A percentile compares a stretch with the other conserved stretches of the same genome.
Evolutionary conservation across 495 filamentous ascomycete species (phyloP).

Genomic region (Talaromyces stipitatus): DNA sequence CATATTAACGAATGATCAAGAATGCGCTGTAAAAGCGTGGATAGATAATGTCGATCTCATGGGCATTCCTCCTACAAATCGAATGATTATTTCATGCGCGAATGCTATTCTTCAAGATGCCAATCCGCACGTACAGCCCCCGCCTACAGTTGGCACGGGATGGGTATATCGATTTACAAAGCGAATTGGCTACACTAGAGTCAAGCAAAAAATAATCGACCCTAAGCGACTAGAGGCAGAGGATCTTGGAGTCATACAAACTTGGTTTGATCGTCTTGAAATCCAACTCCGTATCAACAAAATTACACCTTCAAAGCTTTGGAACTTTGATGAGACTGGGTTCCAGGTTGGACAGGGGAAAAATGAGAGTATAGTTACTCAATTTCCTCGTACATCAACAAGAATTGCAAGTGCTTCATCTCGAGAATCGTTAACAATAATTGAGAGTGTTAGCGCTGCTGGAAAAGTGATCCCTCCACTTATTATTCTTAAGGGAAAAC

Average conservation of each 20-base stretch:
- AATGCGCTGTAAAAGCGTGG: background rate
- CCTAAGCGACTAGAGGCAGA: background rate
- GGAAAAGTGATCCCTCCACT: too few relatives aligned
- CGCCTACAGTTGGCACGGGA: background rate
- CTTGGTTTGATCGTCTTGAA: background rate
- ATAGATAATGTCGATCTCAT: background rate
- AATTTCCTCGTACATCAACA: too few relatives aligned
- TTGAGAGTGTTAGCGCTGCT: too few relatives aligned
- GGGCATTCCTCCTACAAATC: background rate
- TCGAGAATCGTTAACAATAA: too few relatives aligned
- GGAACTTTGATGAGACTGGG: too few relatives aligned
- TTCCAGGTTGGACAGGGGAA: too few relatives aligned
- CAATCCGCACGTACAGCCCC: background rate
- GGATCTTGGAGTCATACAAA: background rate
- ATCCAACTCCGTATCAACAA: background rate
- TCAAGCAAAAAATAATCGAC: background rate
- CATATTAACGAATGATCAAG: background rate
- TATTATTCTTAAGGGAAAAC: too few relatives aligned
- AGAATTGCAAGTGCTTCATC: too few relatives aligned
- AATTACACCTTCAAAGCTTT: background rate
- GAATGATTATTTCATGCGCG: background rate
- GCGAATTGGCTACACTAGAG: background rate
- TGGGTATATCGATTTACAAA: background rate
- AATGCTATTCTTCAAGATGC: background rate
- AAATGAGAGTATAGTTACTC: too few relatives aligned